Evolutionary conservation across 441 rosid genomes (phyloP), one percentile per base, ranked within the genome.

Genomic region (Brassica hybrid): DNA sequence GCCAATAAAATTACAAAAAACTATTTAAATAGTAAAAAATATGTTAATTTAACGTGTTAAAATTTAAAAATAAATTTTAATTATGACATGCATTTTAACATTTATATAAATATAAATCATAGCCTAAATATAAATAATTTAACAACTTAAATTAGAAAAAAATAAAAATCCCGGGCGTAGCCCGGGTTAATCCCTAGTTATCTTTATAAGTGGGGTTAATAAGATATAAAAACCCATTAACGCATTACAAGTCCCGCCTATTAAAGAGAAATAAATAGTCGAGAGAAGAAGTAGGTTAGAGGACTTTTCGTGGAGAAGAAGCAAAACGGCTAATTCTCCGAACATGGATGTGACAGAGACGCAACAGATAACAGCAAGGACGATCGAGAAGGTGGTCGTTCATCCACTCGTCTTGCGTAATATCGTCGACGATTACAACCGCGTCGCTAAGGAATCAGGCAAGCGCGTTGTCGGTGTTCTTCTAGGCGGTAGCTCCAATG

Each of bases 321-420:
- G 14, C 52, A 12, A 45, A 45, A 45, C 52, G 48, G 50, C 2
- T 43, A 4, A 43, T 12, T 43, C 50, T 43, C 50, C 50, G n/a
- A 12, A 43, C 34, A 94, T 94, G 97, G 97, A 94, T 74, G 93
- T 90, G 81, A 86, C 90, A 34, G 92, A 90, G 83, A 86, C 94
- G 50, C 90, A 91, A 78, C 93, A 94, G 74, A 76, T 91, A 68
- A 85, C 90, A 57, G 81, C 86, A 58, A 85, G 84, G 72, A 89
- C 91, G 62, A 87, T 94, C 6, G 97, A 90, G 91, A 89, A 90
- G 69, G 96, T 94, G 80, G 73, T 94, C 32, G 96, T 94, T 75
- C 98, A 94, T 62, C 98, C 96, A 9, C 92, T 94, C 34, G 98
- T 91, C 74, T 90, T 91, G 61, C 91, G 90, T 13, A 94, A 93